Evolutionary conservation across 257 asterid genomes (phyloP), one percentile per base, ranked within the genome.

Genomic region (Voacanga thouarsii): DNA sequence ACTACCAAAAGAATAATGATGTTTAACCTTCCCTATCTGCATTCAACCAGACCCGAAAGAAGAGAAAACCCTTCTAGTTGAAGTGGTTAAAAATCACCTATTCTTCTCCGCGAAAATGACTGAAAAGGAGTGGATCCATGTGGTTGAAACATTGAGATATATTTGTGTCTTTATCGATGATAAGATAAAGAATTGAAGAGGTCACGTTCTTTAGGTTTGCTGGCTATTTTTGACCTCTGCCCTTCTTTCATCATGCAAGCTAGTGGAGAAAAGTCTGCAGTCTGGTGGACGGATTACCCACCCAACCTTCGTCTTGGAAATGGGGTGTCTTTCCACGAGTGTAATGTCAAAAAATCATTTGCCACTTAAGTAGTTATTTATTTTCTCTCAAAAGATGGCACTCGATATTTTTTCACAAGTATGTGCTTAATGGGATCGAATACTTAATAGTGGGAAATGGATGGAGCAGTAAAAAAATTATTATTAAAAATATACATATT

Each of bases 1-100:
- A 78, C 85, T 47, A 82, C 85, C 72, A 45, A 78, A 67, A 21
- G 59, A 69, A 72, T 78, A 14, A 78, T 78, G 55, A 44, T 10
- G 76, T 68, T n/a, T 61, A 63, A 61, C 12, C 53, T 76, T 57
- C 51, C 44, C 23, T 33, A n/a, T 73, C 3, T 64, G 37, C 12
- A 47, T 6, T 71, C 53, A 74, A 55, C 55, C 28, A 41, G 9
- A 44, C 47, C 47, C 2, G 6, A 44, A 44, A 44, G n/a, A 26
- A 24, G 21, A 28, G 51, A 47, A 47, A 44, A 47, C 0, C 7
- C 51, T 47, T 51, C 6, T 8, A 55, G 61, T 55, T 14, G 67
- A 67, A 77, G 12, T 65, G 30, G 80, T 77, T 50, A 67, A 68
- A 28, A 28, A 77, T 49, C 47, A 67, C 55, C 67, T 68, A 55